A percentile compares a stretch with the other conserved stretches of the same genome.
phyloP scores from a whole-genome alignment of 257 asterid genomes.

The Osmanthus fragrans region DNA sequence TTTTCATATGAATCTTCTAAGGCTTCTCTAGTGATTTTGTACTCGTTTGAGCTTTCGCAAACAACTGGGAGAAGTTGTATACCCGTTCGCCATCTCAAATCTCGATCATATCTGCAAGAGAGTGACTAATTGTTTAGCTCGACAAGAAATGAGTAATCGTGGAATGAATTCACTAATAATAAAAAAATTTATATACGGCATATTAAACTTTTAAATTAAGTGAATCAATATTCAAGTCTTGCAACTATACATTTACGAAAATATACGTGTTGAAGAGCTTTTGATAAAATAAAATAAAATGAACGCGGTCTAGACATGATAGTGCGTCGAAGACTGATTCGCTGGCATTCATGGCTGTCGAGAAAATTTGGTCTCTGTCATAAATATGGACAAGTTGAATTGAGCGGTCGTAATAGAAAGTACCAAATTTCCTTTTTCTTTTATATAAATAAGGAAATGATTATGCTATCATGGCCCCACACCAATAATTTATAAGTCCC shows the following conservation, averaged over 20 bases:
- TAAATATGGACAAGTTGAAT: neutral
- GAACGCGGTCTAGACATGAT: neutral
- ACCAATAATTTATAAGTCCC: constrained; percentile 23
- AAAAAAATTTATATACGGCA: too few species aligned
- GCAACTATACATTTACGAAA: too few species aligned
- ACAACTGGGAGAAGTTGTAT: constrained; percentile 59
- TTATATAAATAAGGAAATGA: constrained; percentile 2
- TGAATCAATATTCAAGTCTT: too few species aligned
- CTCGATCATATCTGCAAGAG: constrained; percentile 69
- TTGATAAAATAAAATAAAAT: too few species aligned
- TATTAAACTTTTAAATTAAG: too few species aligned
- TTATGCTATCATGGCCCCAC: constrained; percentile 28
- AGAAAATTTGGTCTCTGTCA: neutral
- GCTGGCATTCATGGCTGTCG: neutral
- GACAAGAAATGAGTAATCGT: neutral
- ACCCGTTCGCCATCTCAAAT: constrained; percentile 81
- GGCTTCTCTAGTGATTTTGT: constrained; percentile 56
- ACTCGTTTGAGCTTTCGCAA: constrained; percentile 63
- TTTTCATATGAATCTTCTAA: constrained; percentile 58
- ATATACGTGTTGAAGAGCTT: neutral
- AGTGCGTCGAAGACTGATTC: neutral
- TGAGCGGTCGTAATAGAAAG: neutral
- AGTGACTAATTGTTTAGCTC: neutral
- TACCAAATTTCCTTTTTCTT: constrained; percentile 12
- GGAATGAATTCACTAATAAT: too few species aligned